Evolutionary conservation across 2,329 filamentous ascomycete species (phyloP), one percentile per base, ranked within the genome.

Genomic region (Talaromyces albobiverticillius): DNA sequence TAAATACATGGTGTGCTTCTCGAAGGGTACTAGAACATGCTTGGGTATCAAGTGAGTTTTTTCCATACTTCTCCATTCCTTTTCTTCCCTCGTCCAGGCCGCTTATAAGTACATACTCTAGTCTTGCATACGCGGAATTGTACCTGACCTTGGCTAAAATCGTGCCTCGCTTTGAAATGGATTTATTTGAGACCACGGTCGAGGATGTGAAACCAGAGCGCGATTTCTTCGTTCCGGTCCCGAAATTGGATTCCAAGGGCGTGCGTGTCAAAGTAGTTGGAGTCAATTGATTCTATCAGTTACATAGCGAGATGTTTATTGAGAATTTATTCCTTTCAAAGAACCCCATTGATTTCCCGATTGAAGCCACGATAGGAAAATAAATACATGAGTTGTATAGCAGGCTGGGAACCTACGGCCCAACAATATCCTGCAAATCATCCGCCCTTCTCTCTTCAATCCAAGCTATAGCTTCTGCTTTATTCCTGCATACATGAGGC

Each of bases 1-100:
- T 23, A 65, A 62, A 25, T 74, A 71, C 50, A 57, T 76, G 31
- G 63, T 76, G 7, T 56, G 68, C 0, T 76, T 77, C 51, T 65
- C 65, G 32, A 70, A 67, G 42, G 77, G 77, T 0, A 71, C 67
- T 3, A 63, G 77, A 25, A 71, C 72, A 61, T 80, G 78, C 56
- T 64, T 76, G n/a, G 78, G 78, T n/a, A 74, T 75, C 42, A 75
- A 79, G 65, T 68, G 60, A 26, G 61, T 31, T 20, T 16, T 38
- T 36, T 2, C 11, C 48, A 31, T 38, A 42, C n/a, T n/a, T n/a
- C n/a, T n/a, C n/a, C n/a, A n/a, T n/a, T n/a, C n/a, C n/a, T n/a
- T n/a, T n/a, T n/a, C n/a, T n/a, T n/a, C n/a, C n/a, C n/a, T n/a
- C n/a, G n/a, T n/a, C n/a, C n/a, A n/a, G n/a, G 26, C 34, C 20